Evolutionary conservation across 148 eudicot species (phyloP), one percentile per base, ranked within the genome.

Genomic region (Dianthus caryophyllus): DNA sequence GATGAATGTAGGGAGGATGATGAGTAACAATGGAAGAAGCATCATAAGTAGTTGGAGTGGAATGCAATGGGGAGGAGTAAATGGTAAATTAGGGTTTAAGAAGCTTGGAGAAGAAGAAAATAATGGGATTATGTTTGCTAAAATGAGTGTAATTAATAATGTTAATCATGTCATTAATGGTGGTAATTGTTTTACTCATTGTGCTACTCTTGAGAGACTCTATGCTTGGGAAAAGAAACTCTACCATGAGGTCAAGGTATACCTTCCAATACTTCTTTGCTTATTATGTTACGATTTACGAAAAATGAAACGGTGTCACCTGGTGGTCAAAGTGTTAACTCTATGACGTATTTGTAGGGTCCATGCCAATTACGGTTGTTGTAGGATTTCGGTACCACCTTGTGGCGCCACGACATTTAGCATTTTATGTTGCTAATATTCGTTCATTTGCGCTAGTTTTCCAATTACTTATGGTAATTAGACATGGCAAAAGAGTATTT

Each of bases 191-290:
- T 33, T 75, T 7, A 84, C 84, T 64, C 97, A 94, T 69, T 73
- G 88, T 65, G 87, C 90, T 41, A 90, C 99, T 22, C 76, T 90
- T 9, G 99, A 94, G 76, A 90, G 96, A 71, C 77, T 94, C 41
- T 82, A 88, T 80, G 96, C 90, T 50, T 90, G 99, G 99, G 99
- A 94, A 80, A 94, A 90, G 85, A 94, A 88, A 66, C 82, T 94
- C 30, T 94, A 83, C 62, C 72, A 68, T 66, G 97, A 94, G 70
- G 96, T 94, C 75, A 93, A 90, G 97, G 99, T 90, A 67, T 56
- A 36, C 25, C 20, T 53, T 1, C 64, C 15, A 68, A 38, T 11
- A 20, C n/a, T 27, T 57, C 38, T 60, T 50, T 33, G 7, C 38
- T n/a, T n/a, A n/a, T n/a, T n/a, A n/a, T n/a, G n/a, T n/a, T n/a